These are phyloP conservation scores for Penicillium sp. DNA, from an alignment of 2,329 filamentous ascomycete genomes.

Conservation along the genomic window DNA sequence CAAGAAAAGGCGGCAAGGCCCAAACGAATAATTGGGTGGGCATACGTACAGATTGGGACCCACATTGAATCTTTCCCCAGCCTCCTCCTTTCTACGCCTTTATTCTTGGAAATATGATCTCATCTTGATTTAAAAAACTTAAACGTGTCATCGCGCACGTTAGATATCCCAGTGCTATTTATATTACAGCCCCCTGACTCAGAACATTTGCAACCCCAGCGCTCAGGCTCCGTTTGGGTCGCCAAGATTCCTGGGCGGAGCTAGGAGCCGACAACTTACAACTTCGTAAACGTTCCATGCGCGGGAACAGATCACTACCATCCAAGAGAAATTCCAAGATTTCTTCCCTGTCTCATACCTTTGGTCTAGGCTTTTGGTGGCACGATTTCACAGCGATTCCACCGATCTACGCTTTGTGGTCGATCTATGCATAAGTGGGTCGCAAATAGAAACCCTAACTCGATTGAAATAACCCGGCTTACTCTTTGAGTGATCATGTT, in stretches of 20 bases:
- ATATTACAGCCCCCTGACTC: background rate
- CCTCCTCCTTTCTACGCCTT: background rate
- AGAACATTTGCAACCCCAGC: too few species aligned
- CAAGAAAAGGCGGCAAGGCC: slow-evolving; percentile 8
- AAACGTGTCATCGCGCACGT: background rate
- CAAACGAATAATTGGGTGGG: slow-evolving; percentile 4
- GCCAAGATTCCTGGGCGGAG: too few species aligned
- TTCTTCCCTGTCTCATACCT: background rate
- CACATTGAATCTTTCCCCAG: slow-evolving; percentile 3
- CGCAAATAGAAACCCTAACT: background rate
- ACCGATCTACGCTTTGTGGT: background rate
- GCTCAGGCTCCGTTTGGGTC: too few species aligned
- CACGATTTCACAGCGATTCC: background rate
- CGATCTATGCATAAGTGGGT: background rate
- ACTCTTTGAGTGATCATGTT: too few species aligned
- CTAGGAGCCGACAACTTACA: too few species aligned
- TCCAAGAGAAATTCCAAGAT: too few species aligned
- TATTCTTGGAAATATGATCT: slow-evolving; percentile 3
- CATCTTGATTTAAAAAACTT: background rate
- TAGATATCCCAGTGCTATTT: background rate
- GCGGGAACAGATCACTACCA: too few species aligned
- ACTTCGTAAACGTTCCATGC: too few species aligned
- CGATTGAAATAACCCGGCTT: background rate
- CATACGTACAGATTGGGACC: background rate
- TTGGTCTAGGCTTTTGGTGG: background rate